phyloP scores from a whole-genome alignment of 1,284 basidiomycete species.

The Polyporus tsugae region DNA sequence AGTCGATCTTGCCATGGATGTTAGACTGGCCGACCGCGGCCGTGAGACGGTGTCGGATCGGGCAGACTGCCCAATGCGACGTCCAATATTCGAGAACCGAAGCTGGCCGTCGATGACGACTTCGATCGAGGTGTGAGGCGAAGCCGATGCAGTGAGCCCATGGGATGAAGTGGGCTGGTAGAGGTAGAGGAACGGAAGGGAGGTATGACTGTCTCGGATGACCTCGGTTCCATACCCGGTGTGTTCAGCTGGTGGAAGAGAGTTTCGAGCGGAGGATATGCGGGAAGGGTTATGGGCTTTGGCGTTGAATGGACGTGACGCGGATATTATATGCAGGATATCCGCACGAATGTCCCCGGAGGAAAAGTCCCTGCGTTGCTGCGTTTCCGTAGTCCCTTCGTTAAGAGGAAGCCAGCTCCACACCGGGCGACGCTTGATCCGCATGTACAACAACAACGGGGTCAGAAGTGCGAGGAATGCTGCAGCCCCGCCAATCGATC shows the following conservation, averaged over 20 bases:
- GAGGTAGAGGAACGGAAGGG: neutral
- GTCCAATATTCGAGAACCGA: neutral
- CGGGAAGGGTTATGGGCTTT: neutral
- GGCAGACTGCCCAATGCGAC: neutral
- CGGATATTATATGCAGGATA: neutral
- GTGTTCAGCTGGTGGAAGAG: neutral
- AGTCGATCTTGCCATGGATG: neutral
- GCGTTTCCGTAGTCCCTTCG: neutral
- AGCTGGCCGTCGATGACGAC: neutral
- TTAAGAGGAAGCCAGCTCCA: conserved; percentile 1
- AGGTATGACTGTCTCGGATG: neutral
- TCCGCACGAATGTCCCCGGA: neutral
- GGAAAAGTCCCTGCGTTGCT: neutral
- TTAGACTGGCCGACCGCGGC: neutral
- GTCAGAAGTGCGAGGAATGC: neutral
- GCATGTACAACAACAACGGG: neutral
- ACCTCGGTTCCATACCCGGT: neutral
- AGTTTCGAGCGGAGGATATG: neutral
- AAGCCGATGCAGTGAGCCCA: neutral
- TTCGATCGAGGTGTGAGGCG: neutral
- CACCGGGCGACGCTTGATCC: neutral
- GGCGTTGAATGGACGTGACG: neutral
- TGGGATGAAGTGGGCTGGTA: too few species aligned
- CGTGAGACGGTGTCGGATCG: neutral
- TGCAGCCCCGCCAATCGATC: neutral